These are phyloP conservation scores for Vigna trinervia DNA, from an alignment of 306 rosid genomes.

Conservation along the genomic window DNA sequence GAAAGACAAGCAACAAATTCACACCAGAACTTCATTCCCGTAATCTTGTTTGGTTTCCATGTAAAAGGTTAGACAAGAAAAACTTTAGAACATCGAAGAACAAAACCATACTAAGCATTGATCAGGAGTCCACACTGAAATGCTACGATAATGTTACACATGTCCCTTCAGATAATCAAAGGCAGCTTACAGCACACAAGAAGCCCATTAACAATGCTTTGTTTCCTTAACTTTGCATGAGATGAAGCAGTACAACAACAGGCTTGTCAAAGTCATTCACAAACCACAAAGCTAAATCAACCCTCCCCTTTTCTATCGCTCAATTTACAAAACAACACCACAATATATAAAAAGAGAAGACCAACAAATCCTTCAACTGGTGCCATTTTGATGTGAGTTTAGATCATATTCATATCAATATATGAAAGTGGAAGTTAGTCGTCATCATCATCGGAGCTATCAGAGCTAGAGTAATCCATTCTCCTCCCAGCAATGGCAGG, in stretches of 20 bases:
- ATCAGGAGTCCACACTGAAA: neutral
- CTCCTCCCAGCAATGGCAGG: slow-evolving; percentile 82
- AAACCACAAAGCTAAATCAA: neutral
- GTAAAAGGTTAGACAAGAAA: neutral
- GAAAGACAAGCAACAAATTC: slow-evolving; percentile 2
- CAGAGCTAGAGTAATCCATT: slow-evolving; percentile 52
- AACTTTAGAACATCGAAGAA: neutral
- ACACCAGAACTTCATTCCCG: neutral
- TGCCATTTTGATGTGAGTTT: neutral
- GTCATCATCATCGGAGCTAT: slow-evolving; percentile 48
- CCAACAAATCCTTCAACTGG: neutral
- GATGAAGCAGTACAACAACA: slow-evolving; percentile 15
- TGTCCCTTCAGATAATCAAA: slow-evolving; percentile 3
- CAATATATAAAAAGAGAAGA: neutral
- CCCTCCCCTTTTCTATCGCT: neutral
- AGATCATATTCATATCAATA: neutral
- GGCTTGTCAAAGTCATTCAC: slow-evolving; percentile 16
- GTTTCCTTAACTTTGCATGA: slow-evolving; percentile 18
- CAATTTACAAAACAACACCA: neutral
- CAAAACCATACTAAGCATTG: neutral
- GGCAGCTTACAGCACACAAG: slow-evolving; percentile 2
- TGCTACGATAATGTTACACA: slow-evolving; percentile 1
- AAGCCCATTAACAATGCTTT: neutral
- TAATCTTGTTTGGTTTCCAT: neutral
- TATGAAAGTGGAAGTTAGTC: slow-evolving; percentile 31